Evolutionary conservation across 371 early-diverging fungal genomes (phyloP).

Genomic region (Mortierella sp.): DNA sequence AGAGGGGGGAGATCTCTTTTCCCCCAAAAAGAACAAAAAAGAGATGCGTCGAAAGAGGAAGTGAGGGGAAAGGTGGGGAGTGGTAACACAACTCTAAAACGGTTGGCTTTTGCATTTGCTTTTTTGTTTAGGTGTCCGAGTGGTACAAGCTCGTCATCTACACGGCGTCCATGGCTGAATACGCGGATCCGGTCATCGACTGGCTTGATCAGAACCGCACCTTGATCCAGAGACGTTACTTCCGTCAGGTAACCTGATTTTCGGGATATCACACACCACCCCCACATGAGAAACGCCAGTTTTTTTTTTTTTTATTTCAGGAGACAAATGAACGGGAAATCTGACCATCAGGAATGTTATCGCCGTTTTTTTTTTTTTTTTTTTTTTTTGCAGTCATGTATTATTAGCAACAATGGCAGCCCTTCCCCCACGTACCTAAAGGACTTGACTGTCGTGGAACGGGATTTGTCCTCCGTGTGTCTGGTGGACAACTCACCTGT

Average conservation of each 20-base stretch:
- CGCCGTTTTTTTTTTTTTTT: background rate
- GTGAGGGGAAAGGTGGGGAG: background rate
- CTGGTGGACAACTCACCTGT: constrained; percentile 92
- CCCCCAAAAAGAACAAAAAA: background rate
- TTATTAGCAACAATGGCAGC: constrained; percentile 68
- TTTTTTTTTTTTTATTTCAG: background rate
- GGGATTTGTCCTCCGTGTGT: constrained; percentile 87
- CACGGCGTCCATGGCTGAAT: constrained; percentile 97
- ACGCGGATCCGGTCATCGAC: constrained; percentile 98
- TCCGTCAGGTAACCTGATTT: constrained; percentile 74
- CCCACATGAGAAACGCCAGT: too few species aligned
- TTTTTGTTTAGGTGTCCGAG: constrained; percentile 76
- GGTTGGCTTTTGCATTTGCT: too few species aligned
- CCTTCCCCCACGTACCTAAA: constrained; percentile 83
- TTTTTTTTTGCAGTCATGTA: constrained; percentile 3
- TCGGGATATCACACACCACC: background rate
- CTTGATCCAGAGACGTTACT: constrained; percentile 83
- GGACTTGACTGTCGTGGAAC: constrained; percentile 84
- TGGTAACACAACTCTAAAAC: background rate
- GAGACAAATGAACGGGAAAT: background rate
- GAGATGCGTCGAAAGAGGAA: background rate
- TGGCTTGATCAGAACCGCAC: constrained; percentile 86
- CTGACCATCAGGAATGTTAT: background rate
- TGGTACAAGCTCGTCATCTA: constrained; percentile 99
- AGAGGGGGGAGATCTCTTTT: too few species aligned